Conservation (phyloP, 345 rosid species). For the Eucalyptus cloeziana region DNA sequence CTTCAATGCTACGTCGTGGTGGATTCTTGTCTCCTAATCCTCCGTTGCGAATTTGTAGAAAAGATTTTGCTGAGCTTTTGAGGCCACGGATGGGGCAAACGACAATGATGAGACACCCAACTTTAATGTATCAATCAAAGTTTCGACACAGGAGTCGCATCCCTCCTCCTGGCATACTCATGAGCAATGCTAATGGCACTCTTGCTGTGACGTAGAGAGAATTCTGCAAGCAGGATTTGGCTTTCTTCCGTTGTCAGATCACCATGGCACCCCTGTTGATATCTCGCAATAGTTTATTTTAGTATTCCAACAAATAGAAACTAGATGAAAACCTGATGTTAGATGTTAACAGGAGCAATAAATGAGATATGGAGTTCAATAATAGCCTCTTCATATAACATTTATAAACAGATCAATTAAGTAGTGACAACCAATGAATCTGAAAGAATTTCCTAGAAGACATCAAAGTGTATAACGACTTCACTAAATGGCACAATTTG, state of each 20-base stretch:
- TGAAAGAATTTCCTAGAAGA: neutral
- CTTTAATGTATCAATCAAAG: slow-evolving; percentile 3
- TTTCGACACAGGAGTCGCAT: slow-evolving; percentile 1
- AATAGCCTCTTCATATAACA: neutral
- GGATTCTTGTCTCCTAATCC: neutral
- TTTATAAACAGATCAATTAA: neutral
- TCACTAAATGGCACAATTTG: neutral
- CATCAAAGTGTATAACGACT: neutral
- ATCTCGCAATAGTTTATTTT: neutral
- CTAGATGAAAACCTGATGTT: neutral
- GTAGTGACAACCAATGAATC: neutral
- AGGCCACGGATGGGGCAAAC: neutral
- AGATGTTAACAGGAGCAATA: neutral
- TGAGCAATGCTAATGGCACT: slow-evolving; percentile 52
- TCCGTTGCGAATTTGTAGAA: neutral
- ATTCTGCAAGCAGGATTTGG: slow-evolving; percentile 76
- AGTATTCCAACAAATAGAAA: neutral
- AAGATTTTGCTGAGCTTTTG: neutral
- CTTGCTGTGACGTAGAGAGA: slow-evolving; percentile 74
- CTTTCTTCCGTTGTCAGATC: slow-evolving; percentile 64
- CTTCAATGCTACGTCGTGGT: neutral
- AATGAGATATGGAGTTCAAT: neutral
- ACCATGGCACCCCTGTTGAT: slow-evolving; percentile 66
- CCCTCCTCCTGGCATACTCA: slow-evolving; percentile 57
- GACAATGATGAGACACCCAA: neutral